Conservation (phyloP, 352 stramenopile species). For the Phytophthora colocasiae region DNA sequence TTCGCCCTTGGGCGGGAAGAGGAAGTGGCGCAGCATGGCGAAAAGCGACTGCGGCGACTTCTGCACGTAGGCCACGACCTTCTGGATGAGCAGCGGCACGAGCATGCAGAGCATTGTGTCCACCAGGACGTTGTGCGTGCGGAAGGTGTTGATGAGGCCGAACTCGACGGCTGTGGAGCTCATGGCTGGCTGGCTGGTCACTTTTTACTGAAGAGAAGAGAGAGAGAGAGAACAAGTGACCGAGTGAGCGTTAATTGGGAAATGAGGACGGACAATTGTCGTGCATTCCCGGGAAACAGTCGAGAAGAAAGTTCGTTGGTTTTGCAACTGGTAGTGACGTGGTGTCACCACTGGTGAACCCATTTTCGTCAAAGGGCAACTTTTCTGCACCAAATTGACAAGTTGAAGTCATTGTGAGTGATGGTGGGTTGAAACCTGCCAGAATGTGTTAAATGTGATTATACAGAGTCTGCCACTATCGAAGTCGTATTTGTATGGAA, state of each 20-base stretch:
- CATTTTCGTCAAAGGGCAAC: slow-evolving; percentile 13
- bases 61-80: slow-evolving; percentile 38
- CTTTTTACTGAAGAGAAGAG: not conserved
- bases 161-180: slow-evolving; percentile 59
- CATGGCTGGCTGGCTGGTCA: slow-evolving; percentile 8
- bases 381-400: slow-evolving; percentile 2
- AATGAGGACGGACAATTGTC: slow-evolving; percentile 10
- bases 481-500: too few relatives aligned
- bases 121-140: slow-evolving; percentile 55
- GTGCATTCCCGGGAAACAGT: not conserved
- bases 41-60: slow-evolving; percentile 31
- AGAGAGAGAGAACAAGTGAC: not conserved
- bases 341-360: too few relatives aligned
- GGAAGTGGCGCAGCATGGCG: slow-evolving; percentile 15
- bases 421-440: slow-evolving; percentile 31
- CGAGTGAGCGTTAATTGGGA: slow-evolving; percentile 21
- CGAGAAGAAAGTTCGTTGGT: not conserved
- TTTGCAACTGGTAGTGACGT: slow-evolving; percentile 13
- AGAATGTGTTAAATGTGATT: slow-evolving; percentile 8
- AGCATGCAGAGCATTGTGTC: slow-evolving; percentile 69
- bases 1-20: slow-evolving; percentile 25
- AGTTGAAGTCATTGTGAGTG: slow-evolving; percentile 31
- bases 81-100: slow-evolving; percentile 61
- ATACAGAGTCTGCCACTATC: not conserved
- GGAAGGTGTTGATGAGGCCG: slow-evolving; percentile 62